Evolutionary conservation across 768 basidiomycete genomes (phyloP).

Genomic region (Royoungia palumana): DNA sequence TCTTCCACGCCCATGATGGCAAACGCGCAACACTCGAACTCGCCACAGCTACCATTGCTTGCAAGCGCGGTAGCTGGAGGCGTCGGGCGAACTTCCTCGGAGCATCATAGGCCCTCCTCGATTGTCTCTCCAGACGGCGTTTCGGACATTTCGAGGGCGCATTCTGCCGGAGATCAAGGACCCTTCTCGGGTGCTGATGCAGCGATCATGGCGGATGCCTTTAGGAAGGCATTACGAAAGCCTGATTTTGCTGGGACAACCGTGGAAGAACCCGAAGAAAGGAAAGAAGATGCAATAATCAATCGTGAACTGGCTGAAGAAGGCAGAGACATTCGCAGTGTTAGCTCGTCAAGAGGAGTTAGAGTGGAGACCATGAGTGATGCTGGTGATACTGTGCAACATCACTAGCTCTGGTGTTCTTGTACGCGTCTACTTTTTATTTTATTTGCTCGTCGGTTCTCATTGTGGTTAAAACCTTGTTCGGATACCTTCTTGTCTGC

Average conservation of each 20-base stretch:
- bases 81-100: conserved; percentile 31
- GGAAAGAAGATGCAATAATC: conserved; percentile 41
- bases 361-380: conserved; percentile 69
- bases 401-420: conserved; percentile 39
- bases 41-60: conserved; percentile 48
- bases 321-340: conserved; percentile 84
- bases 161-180: conserved; percentile 59
- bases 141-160: conserved; percentile 63
- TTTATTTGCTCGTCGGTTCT: conserved; percentile 35
- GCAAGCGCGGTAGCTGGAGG: conserved; percentile 33
- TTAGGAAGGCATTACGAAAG: conserved; percentile 82
- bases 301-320: conserved; percentile 82
- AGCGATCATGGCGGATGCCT: conserved; percentile 90
- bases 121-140: conserved; percentile 66
- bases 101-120: conserved; percentile 33
- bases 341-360: conserved; percentile 75
- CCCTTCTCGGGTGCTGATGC: conserved; percentile 84
- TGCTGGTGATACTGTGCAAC: conserved; percentile 46
- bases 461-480: conserved; percentile 30
- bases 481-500: conserved; percentile 36
- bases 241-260: conserved; percentile 77
- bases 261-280: conserved; percentile 58
- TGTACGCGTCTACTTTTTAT: conserved; percentile 35
- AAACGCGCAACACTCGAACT: conserved; percentile 42
- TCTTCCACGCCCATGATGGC: conserved; percentile 83